phyloP scores from a whole-genome alignment of 805 yeast genomes.

The Suhomyces sp. region DNA sequence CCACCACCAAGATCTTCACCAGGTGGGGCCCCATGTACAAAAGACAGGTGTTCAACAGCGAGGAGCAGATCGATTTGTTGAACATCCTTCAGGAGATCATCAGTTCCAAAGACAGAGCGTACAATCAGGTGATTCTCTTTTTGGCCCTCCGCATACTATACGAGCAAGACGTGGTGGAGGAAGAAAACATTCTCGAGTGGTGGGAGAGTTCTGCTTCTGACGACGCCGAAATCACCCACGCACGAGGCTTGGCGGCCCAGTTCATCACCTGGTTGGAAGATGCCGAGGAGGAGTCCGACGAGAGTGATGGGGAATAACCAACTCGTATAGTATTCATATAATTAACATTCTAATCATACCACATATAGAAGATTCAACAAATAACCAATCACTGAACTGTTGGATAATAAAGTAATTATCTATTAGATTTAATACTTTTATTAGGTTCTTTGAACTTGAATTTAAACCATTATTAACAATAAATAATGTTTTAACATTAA shows the following conservation, averaged over 20 bases:
- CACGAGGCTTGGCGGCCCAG: slow-evolving; percentile 57
- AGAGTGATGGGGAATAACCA: slow-evolving; percentile 6
- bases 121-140: slow-evolving; percentile 48
- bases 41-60: slow-evolving; percentile 80
- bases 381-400: no score
- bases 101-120: slow-evolving; percentile 32
- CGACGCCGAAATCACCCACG: slow-evolving; percentile 39
- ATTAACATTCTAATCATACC: no score
- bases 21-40: slow-evolving; percentile 81
- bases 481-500: no score
- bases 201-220: slow-evolving; percentile 49
- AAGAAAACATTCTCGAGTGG: slow-evolving; percentile 78
- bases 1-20: slow-evolving; percentile 68
- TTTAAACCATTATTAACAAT: no score
- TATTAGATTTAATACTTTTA: no score
- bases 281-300: slow-evolving; percentile 61
- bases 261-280: slow-evolving; percentile 86
- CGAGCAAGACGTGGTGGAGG: slow-evolving; percentile 79
- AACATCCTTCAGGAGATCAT: slow-evolving; percentile 47
- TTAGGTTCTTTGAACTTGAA: no score
- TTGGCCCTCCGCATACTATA: slow-evolving; percentile 60
- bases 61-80: slow-evolving; percentile 75
- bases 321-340: no score
- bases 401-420: no score
- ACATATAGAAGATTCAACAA: no score